These are phyloP conservation scores for Bolboschoenus planiculmis DNA, from an alignment of 176 grass and related monocot genomes.

Conservation along the genomic window DNA sequence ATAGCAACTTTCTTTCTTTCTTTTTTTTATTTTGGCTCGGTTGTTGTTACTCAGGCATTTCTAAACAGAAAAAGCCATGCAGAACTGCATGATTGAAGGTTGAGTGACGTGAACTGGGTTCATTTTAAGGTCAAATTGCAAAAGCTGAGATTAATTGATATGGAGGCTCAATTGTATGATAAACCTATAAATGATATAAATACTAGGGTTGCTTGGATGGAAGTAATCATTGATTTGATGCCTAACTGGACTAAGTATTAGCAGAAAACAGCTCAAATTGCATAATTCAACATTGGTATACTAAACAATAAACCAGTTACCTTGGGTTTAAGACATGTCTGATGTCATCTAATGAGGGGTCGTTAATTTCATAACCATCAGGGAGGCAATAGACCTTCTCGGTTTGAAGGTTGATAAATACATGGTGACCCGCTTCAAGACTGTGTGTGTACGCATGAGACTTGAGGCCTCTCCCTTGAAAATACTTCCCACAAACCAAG, in stretches of 20 bases:
- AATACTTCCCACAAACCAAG: constrained; percentile 97
- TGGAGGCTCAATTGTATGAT: not conserved
- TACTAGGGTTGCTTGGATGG: not conserved
- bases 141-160: not conserved
- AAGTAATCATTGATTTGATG: not conserved
- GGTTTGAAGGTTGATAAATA: constrained; percentile 93
- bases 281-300: not conserved
- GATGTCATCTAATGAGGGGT: constrained; percentile 84
- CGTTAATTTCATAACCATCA: constrained; percentile 96
- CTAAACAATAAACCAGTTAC: constrained; percentile 17
- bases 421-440: constrained; percentile 91
- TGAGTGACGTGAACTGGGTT: not conserved
- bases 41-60: not conserved
- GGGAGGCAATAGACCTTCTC: constrained; percentile 98
- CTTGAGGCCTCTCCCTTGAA: constrained; percentile 97
- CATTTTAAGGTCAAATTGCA: not conserved
- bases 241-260: not conserved
- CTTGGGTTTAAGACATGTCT: constrained; percentile 95
- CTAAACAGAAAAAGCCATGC: not conserved
- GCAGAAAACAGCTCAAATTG: not conserved
- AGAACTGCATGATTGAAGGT: not conserved
- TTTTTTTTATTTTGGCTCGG: not conserved
- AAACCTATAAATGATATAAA: not conserved
- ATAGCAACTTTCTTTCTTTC: not conserved
- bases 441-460: constrained; percentile 98